Base-by-base conservation (phyloP, 1,139 yeast genomes). In the Kurtzmaniella natalensis region DNA sequence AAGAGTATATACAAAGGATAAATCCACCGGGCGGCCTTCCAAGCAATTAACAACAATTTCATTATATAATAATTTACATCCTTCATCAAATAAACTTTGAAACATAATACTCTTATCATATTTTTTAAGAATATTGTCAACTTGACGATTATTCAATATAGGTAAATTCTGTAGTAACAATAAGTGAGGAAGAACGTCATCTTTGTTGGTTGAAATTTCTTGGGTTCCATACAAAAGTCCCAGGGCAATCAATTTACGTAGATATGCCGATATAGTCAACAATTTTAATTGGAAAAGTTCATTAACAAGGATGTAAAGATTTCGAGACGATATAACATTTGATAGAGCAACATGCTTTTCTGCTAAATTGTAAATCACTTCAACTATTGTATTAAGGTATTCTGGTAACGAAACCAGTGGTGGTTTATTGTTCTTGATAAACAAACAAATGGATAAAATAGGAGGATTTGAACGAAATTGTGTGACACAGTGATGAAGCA, bases 241-340 rank as follows among this genome's bases (percentile, higher is more conserved):
- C 1, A 94, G 81, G 4, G 96, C 87, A 34, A 88, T 87, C 24
- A 87, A 60, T 43, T 81, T 76, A 47, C 96, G 63, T 38, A 87
- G 64, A 47, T 87, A 88, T 0, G 85, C 72, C 0, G 89, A 78
- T 2, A 82, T 72, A 1, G 76, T 61, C 21, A 81, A 67, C 18
- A 80, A 53, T 31, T 72, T 70, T 31, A 72, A 53, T 25, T 65
- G 70, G 32, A 71, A 67, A 7, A 82, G 53, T 47, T 78, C 83
- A 41, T 76, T 70, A 15, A 81, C 62, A 31, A 83, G 57, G 5
- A 72, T 65, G 43, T 70, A 71, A 18, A 83, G 53, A 7, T 25
- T 18, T 17, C 25, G 20, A 8, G 35, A 25, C n/a, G 18, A 24
- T 17, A 33, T 63, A 61, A 31, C 58, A 47, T 30, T 57, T 51